Percentiles rank a stretch among this genome's conserved stretches.
These are phyloP conservation scores for Phytophthora pseudosyringae DNA, from an alignment of 352 stramenopile species.

Conservation along the genomic window DNA sequence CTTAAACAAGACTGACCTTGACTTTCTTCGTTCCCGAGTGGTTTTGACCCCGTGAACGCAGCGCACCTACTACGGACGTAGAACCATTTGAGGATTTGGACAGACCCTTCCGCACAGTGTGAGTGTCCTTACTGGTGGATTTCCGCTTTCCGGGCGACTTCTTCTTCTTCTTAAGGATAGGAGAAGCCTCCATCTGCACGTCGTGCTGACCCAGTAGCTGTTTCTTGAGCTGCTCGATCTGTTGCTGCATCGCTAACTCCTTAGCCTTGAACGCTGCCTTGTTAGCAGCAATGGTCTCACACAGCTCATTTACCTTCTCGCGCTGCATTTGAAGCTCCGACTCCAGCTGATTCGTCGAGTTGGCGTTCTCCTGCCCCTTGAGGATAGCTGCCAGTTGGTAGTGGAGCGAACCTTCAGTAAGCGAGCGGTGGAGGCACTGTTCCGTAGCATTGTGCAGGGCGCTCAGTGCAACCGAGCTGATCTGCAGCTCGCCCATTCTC, in stretches of 20 bases:
- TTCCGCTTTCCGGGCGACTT: conserved; percentile 65
- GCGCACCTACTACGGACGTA: conserved; percentile 55
- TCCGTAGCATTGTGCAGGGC: conserved; percentile 80
- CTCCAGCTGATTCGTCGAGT: conserved; percentile 44
- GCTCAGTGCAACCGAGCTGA: conserved; percentile 75
- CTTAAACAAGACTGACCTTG: conserved; percentile 55
- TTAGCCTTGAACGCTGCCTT: conserved; percentile 66
- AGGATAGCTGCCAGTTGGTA: conserved; percentile 59
- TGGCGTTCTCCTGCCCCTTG: conserved; percentile 51
- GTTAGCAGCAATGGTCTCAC: conserved; percentile 62
- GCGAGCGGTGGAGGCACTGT: conserved; percentile 65
- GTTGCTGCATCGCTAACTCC: conserved; percentile 70
- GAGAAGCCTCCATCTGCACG: conserved; percentile 42
- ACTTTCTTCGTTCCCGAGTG: conserved; percentile 58
- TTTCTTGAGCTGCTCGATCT: conserved; percentile 63
- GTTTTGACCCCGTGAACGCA: conserved; percentile 59
- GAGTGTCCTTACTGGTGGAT: conserved; percentile 47
- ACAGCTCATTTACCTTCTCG: conserved; percentile 67
- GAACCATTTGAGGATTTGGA: conserved; percentile 49
- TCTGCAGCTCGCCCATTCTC: conserved; percentile 47
- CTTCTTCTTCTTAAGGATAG: conserved; percentile 45
- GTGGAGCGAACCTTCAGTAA: conserved; percentile 67
- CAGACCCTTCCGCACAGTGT: conserved; percentile 48
- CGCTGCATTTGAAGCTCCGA: conserved; percentile 52
- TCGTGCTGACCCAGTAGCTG: conserved; percentile 46